phyloP scores from a whole-genome alignment of 768 basidiomycete species.

The Hericium rajendrae region DNA sequence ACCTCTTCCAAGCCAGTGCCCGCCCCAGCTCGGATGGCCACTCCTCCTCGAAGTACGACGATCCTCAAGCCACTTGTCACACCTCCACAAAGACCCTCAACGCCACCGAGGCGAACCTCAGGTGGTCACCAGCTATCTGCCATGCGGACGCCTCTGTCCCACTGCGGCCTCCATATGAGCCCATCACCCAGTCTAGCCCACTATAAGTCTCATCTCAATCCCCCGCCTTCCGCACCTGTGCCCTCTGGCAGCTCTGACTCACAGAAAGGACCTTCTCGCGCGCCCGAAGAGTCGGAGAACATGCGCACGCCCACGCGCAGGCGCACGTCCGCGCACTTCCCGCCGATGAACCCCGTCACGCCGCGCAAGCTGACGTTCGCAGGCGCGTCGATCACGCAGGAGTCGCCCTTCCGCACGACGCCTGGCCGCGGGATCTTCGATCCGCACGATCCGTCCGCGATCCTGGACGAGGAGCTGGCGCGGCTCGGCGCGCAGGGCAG shows the following conservation, averaged over 20 bases:
- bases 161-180: conserved; percentile 62
- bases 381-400: conserved; percentile 14
- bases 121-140: conserved; percentile 40
- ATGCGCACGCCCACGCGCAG: conserved; percentile 37
- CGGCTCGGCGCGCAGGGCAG: conserved; percentile 23
- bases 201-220: conserved; percentile 61
- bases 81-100: conserved; percentile 31
- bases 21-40: background rate
- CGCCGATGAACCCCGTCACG: conserved; percentile 28
- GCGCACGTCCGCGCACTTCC: conserved; percentile 19
- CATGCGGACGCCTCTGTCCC: conserved; percentile 55
- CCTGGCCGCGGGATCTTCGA: conserved; percentile 44
- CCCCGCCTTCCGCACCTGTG: conserved; percentile 34
- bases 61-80: conserved; percentile 14
- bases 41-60: conserved; percentile 5
- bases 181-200: conserved; percentile 55
- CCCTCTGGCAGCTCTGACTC: conserved; percentile 28
- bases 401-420: conserved; percentile 28
- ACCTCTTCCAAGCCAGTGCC: background rate
- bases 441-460: conserved; percentile 57
- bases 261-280: conserved; percentile 21
- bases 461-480: conserved; percentile 67
- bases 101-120: conserved; percentile 23
- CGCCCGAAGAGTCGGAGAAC: conserved; percentile 13
- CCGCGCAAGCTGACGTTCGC: conserved; percentile 34